Evolutionary conservation across 306 rosid species (phyloP).

Genomic region (Gleditsia sinensis): DNA sequence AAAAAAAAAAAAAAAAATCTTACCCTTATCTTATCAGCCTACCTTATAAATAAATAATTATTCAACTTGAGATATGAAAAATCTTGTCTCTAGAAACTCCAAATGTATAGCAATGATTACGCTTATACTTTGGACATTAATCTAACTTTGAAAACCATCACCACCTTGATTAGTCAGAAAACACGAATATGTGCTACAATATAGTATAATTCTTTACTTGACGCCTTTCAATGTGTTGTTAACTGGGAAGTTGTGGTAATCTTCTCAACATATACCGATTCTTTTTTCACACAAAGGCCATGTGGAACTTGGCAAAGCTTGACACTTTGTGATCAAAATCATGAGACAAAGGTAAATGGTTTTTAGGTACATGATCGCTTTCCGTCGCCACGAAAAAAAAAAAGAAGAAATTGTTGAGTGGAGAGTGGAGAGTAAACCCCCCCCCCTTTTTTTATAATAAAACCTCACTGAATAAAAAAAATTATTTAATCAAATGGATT

Average conservation of each 20-base stretch:
- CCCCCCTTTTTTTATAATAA: background rate
- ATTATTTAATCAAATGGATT: background rate
- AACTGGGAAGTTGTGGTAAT: too few species aligned
- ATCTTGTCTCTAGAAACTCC: background rate
- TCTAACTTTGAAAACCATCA: background rate
- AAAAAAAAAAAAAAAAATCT: too few species aligned
- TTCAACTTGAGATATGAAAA: background rate
- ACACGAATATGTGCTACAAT: background rate
- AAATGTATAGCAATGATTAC: background rate
- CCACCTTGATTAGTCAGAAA: background rate
- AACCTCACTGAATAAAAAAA: background rate
- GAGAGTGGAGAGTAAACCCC: background rate
- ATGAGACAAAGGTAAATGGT: constrained; percentile 29
- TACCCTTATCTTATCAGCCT: too few species aligned
- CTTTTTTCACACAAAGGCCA: too few species aligned
- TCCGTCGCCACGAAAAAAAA: background rate
- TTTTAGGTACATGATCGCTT: constrained; percentile 40
- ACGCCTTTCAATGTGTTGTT: too few species aligned
- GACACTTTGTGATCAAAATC: constrained; percentile 25
- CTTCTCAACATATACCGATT: background rate
- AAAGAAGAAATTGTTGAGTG: background rate
- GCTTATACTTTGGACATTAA: background rate
- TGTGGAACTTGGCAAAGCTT: too few species aligned
- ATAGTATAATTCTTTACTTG: too few species aligned
- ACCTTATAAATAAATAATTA: too few species aligned